phyloP scores from a whole-genome alignment of 257 asterid species.

The Nicotiana tabacum region DNA sequence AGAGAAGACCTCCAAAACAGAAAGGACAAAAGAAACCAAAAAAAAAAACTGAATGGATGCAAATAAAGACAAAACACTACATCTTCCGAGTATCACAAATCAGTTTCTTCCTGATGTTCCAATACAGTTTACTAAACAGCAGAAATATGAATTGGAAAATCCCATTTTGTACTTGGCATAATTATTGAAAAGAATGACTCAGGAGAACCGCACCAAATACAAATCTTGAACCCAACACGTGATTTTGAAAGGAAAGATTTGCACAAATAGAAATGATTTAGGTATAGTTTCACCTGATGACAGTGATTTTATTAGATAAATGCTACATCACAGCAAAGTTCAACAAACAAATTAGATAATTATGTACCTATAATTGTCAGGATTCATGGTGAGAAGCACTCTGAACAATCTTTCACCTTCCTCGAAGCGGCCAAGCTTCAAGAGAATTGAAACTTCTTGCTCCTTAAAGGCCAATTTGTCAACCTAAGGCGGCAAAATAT shows the following conservation, averaged over 20 bases:
- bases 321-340: neutral
- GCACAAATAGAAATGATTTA: neutral
- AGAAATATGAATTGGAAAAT: neutral
- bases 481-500: conserved; percentile 39
- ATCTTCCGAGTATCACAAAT: neutral
- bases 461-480: conserved; percentile 80
- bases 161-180: neutral
- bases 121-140: neutral
- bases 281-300: neutral
- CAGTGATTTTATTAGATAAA: neutral
- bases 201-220: neutral
- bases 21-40: neutral
- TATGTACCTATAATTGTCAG: conserved; percentile 82
- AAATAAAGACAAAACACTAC: neutral
- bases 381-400: conserved; percentile 78
- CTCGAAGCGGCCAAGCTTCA: conserved; percentile 66
- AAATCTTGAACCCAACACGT: neutral
- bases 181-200: neutral
- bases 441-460: conserved; percentile 79
- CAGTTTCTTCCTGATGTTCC: neutral
- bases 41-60: neutral
- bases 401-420: conserved; percentile 77
- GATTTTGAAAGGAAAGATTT: neutral
- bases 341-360: neutral
- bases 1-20: neutral